phyloP scores from a whole-genome alignment of 768 basidiomycete genomes.

The Tephrocybe sp. region DNA sequence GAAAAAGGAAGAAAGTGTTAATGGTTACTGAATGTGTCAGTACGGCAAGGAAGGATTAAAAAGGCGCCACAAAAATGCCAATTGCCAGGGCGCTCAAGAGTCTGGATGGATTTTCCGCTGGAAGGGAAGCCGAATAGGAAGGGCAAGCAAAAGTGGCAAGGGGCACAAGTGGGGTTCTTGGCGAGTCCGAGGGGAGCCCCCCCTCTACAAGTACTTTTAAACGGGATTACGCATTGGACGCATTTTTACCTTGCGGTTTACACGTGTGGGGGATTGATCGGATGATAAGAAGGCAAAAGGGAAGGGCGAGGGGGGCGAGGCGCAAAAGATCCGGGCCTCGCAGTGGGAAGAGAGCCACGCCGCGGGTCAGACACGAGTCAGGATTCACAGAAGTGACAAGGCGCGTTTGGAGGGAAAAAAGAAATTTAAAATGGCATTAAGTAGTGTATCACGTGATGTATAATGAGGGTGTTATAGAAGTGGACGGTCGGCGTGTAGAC shows the following conservation, averaged over 20 bases:
- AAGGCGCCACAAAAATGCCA: conserved; percentile 7
- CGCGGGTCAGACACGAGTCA: conserved; percentile 2
- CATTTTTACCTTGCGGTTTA: conserved; percentile 38
- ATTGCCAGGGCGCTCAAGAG: not conserved
- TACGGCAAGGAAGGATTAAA: not conserved
- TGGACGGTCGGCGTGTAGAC: conserved; percentile 76
- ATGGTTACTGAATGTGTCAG: too few species aligned
- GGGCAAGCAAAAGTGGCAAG: not conserved
- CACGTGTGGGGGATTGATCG: conserved; percentile 40
- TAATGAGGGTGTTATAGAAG: conserved; percentile 31
- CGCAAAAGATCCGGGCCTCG: conserved; percentile 10
- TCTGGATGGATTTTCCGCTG: conserved; percentile 11
- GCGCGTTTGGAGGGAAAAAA: conserved; percentile 2
- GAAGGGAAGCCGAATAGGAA: conserved; percentile 6
- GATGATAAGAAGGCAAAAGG: conserved; percentile 29
- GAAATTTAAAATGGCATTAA: conserved; percentile 4
- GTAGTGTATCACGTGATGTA: conserved; percentile 28
- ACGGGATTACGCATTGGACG: conserved; percentile 13
- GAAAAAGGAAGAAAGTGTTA: too few species aligned
- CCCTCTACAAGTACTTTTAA: conserved; percentile 11
- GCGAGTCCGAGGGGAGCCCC: not conserved
- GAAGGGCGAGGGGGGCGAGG: conserved; percentile 17
- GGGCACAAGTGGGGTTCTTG: too few species aligned
- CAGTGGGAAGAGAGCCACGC: conserved; percentile 10
- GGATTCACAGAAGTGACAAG: not conserved